Base-by-base conservation (phyloP, 345 rosid species). In the Euclidium syriacum region DNA sequence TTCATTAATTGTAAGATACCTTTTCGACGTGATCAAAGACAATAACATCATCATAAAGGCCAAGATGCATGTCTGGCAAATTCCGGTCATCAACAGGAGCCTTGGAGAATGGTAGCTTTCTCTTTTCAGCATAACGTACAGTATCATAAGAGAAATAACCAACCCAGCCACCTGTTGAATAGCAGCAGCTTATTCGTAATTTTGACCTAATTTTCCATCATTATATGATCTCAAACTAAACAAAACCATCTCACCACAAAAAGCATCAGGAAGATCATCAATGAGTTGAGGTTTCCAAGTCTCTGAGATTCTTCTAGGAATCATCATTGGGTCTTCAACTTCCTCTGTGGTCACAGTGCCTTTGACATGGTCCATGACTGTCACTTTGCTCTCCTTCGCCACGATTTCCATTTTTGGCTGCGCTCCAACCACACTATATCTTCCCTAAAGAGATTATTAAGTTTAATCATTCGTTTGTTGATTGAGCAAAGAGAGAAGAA, bases 21-120 rank as follows among this genome's bases (percentile, higher is more conserved):
- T 90, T 90, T 65, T 82, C 83, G 38, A 90, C 94, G 24, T 83
- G 90, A 76, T 87, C 97, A 64, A 90, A 85, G 41, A 87, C 81
- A 24, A 90, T 72, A 7, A 87, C 85, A 23, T 87, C 83, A 34
- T 78, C 77, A 64, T 87, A 90, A 25, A 90, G 90, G 20, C 90
- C 88, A 19, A 85, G 79, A 71, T 90, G 88, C 43, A 90, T 81
- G 49, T 90, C 90, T 2, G 90, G 78, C 5, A 87, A 82, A 66
- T 81, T 77, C 72, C 87, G 74, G 53, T 87, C 95, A 77, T 90
- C 90, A 4, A 58, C 26, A 4, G 53, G 83, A 1, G 82, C 82
- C 10, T 34, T 60, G 9, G 85, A 73, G 72, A 79, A 79, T 3
- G 78, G 72, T 14, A 81, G 72, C 67, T 66, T 81, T 49, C 66